Conservation (phyloP, 2,329 filamentous ascomycete genomes). For the Leptographium galeiforme region DNA sequence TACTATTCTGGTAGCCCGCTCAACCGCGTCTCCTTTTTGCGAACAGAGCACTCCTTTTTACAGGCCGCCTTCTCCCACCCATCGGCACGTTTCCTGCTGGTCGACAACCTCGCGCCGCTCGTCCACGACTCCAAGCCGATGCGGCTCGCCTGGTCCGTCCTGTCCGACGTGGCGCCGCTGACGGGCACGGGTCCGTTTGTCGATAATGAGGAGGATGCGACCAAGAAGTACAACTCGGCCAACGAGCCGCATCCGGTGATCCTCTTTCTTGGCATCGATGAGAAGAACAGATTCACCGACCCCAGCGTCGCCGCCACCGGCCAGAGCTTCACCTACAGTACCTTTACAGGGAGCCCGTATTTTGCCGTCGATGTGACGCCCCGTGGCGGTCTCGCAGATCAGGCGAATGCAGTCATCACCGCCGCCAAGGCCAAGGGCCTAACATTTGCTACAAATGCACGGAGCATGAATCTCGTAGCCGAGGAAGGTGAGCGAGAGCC, state of each 20-base stretch:
- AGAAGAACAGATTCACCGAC: conserved; percentile 26
- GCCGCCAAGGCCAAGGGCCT: conserved; percentile 45
- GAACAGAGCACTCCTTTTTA: conserved; percentile 57
- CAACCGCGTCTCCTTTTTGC: conserved; percentile 69
- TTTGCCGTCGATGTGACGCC: conserved; percentile 87
- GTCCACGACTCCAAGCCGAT: conserved; percentile 26
- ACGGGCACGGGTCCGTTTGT: conserved; percentile 61
- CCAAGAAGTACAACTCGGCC: conserved; percentile 61
- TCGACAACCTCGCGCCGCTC: conserved; percentile 67
- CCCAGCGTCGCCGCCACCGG: conserved; percentile 14
- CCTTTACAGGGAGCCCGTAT: conserved; percentile 67
- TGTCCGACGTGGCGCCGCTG: conserved; percentile 55
- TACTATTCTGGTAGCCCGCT: conserved; percentile 71
- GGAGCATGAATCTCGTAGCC: conserved; percentile 29
- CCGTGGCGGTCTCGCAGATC: conserved; percentile 38
- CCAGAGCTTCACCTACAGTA: conserved; percentile 42
- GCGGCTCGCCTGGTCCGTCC: conserved; percentile 53
- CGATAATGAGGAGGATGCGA: conserved; percentile 56
- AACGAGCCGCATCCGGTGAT: conserved; percentile 50
- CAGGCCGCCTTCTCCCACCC: conserved; percentile 52
- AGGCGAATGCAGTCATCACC: conserved; percentile 40
- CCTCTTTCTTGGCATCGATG: conserved; percentile 76
- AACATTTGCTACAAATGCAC: conserved; percentile 48
- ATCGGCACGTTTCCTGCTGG: conserved; percentile 58
- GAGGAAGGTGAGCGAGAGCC: conserved; percentile 28